Evolutionary conservation across 768 basidiomycete genomes (phyloP), one percentile per base, ranked within the genome.

Genomic region (Leccinum subtestaceum): DNA sequence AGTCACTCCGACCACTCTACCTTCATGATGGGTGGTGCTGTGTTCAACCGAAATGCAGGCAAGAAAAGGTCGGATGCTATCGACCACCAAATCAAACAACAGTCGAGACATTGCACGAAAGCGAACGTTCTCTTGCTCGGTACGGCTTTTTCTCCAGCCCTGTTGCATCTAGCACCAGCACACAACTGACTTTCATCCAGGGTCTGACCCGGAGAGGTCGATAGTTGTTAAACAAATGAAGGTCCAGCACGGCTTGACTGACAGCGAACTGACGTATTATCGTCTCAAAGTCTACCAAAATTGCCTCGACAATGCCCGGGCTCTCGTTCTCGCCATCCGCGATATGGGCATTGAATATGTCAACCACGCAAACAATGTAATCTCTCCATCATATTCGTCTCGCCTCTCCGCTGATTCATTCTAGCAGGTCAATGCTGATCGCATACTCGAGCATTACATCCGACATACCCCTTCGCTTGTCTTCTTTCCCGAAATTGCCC

Each of bases 51-150:
- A 29, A 50, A 55, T 38, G 48, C 36, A 51, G 48, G 40, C 27
- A 51, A 29, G 21, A 27, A 27, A n/a, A 53, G 49, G 19, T 60
- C 58, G 17, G 13, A 60, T 19, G 48, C 48, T 25, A 61, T 61
- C 43, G 40, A 61, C 43, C 52, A 21, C 51, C 40, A 51, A 36
- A 53, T 61, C 48, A 10, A 50, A 32, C 21, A 59, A 1, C 56
- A 54, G 21, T 59, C 52, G 4, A 60, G 47, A 49, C 25, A 23
- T 21, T 10, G 12, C 13, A 11, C 10, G 36, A 58, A 7, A 52
- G 56, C 23, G 10, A 36, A 59, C 11, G 11, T 59, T 15, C 25
- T 60, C 19, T n/a, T 53, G 38, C n/a, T 60, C 17, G 58, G 60
- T 60, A 40, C 13, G 1, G 27, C 12, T 10, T 19, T 31, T 5